These are phyloP conservation scores for Fusarium sp. DNA, from an alignment of 2,329 filamentous ascomycete species.

Conservation along the genomic window DNA sequence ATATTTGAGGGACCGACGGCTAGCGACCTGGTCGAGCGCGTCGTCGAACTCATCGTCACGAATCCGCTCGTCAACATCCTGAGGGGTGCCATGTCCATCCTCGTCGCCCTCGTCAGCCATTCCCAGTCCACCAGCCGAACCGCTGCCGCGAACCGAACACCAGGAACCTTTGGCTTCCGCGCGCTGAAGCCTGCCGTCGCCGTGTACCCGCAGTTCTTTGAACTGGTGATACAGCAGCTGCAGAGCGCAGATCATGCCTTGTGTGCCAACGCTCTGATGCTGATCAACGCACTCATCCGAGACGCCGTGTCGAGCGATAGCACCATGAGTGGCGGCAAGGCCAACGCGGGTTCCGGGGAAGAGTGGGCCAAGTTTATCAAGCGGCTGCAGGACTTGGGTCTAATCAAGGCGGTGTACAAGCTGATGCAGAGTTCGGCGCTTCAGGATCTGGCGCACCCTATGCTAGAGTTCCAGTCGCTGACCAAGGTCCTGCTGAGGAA, in stretches of 20 bases:
- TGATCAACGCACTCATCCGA: slow-evolving; percentile 94
- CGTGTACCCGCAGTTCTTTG: slow-evolving; percentile 90
- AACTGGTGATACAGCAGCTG: slow-evolving; percentile 89
- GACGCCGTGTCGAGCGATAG: slow-evolving; percentile 83
- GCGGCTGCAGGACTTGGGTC: slow-evolving; percentile 85
- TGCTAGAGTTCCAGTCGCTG: slow-evolving; percentile 91
- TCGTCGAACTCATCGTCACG: slow-evolving; percentile 91
- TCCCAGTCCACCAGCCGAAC: slow-evolving; percentile 66
- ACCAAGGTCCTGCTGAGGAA: slow-evolving; percentile 87
- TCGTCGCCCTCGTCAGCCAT: slow-evolving; percentile 91
- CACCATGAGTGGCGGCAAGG: slow-evolving; percentile 51
- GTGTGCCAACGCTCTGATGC: slow-evolving; percentile 91
- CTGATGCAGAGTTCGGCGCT: slow-evolving; percentile 94
- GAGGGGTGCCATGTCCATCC: slow-evolving; percentile 93
- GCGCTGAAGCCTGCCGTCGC: slow-evolving; percentile 91
- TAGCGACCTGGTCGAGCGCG: slow-evolving; percentile 73
- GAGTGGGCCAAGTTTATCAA: slow-evolving; percentile 98
- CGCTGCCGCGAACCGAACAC: slow-evolving; percentile 48
- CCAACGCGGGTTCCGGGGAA: slow-evolving; percentile 53
- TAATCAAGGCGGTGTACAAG: slow-evolving; percentile 89
- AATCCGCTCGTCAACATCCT: slow-evolving; percentile 98
- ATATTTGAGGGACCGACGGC: slow-evolving; percentile 70
- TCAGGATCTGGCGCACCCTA: slow-evolving; percentile 86
- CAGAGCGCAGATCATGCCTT: slow-evolving; percentile 94
- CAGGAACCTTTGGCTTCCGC: slow-evolving; percentile 82